Base-by-base conservation (phyloP, 2,329 filamentous ascomycete genomes). In the Pseudocercospora eumusae region DNA sequence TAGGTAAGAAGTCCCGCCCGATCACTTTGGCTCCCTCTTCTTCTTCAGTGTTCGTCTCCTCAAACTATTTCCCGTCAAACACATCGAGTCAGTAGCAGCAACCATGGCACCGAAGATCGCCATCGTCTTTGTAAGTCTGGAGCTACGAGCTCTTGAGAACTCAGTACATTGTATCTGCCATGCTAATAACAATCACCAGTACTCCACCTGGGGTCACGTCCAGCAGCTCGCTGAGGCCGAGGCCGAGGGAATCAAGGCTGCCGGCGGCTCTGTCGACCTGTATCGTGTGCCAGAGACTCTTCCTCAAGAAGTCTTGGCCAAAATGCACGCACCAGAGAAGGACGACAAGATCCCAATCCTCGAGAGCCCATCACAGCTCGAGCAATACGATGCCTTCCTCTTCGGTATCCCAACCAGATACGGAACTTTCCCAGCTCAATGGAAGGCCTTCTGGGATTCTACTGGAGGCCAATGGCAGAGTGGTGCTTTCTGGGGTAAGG, bases 351-450 rank as follows among this genome's bases (percentile, higher is more conserved):
- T 95, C 75, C 84, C 73, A 18, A 69, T 87, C 61, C 77, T 91
- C 69, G 82, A 88, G 63, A 80, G 83, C 71, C 82, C 84, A 55
- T 76, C 83, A 11, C 81, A 77, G 31, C 87, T 97, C 47, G 85
- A 88, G 74, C 68, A 75, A 60, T 98, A 96, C 81, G 93, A 98
- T 74, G 64, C 62, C 23, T 88, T 97, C 82, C 88, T 99, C 67
- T 85, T 98, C 72, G 95, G 95, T 69, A 95, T 98, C 77, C 95
- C 95, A 63, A 99, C 95, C 56, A 87, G 95, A 69, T 99, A 91
- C 81, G 95, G 95, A 72, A 98, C 96, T 86, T 96, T 96, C 84
- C 93, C 93, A 54, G 91, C 89, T 18, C 95, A 99, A 81, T 97
- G 90, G 90, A 97, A 95, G 84, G 75, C 86, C 45, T 93, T 92